Conservation (phyloP, 2,329 filamentous ascomycete species). For the Colletotrichum somersetense region DNA sequence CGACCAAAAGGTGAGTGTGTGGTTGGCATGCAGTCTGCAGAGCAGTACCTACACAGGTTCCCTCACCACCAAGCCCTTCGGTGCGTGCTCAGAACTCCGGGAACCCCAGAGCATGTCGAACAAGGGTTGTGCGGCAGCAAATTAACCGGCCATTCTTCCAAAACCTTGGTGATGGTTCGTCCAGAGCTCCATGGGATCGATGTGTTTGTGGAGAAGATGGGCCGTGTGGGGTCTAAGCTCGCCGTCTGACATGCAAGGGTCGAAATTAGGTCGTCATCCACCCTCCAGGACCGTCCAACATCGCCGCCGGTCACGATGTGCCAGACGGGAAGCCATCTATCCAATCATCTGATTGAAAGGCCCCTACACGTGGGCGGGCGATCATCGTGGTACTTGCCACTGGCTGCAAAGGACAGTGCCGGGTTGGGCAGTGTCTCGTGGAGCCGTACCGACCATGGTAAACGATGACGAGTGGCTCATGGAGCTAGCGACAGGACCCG, state of each 20-base stretch:
- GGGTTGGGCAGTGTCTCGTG: background rate
- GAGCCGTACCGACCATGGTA: background rate
- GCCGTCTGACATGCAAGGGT: conserved; percentile 37
- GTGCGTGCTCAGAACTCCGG: conserved; percentile 19
- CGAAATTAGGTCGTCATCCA: conserved; percentile 20
- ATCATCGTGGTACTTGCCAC: conserved; percentile 21
- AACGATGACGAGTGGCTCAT: background rate
- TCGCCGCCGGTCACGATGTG: conserved; percentile 30
- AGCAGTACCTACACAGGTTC: conserved; percentile 7
- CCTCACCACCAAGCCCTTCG: conserved; percentile 15
- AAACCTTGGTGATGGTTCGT: conserved; percentile 14
- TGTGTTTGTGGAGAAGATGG: conserved; percentile 30
- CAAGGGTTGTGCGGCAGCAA: conserved; percentile 13
- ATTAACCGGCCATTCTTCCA: conserved; percentile 40
- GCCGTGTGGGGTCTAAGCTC: conserved; percentile 17
- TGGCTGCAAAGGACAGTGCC: conserved; percentile 6
- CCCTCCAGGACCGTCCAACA: background rate
- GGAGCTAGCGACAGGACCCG: background rate
- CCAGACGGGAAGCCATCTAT: conserved; percentile 12
- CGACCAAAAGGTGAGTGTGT: background rate
- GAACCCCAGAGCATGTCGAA: conserved; percentile 23
- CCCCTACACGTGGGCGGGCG: background rate
- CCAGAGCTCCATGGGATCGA: conserved; percentile 15
- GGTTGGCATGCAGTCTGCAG: conserved; percentile 15
- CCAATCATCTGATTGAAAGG: conserved; percentile 21